Base-by-base conservation (phyloP, 306 rosid species). In the Hippophae gyantsensis region DNA sequence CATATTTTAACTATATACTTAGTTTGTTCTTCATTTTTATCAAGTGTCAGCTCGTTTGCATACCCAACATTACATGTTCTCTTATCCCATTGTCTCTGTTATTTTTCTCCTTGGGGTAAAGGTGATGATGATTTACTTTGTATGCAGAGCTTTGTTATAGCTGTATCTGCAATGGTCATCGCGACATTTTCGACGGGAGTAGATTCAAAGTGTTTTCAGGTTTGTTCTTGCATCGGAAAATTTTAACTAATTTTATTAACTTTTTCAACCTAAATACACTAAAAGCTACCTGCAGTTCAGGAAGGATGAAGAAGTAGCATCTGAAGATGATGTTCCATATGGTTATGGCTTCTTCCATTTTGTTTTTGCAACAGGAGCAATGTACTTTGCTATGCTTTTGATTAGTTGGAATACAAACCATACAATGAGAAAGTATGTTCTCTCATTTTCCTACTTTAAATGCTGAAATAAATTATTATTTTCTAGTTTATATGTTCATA, bases 281-380 rank as follows among this genome's bases (percentile, higher is more conserved):
- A 32, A 32, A 77, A 54, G 13, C 26, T 60, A 56, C 38, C 66
- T 77, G 76, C 89, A 88, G 97, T 64, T 80, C 74, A 82, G 75
- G 84, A 86, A 82, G 65, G 75, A 74, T 32, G 38, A 32, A 32
- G 38, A 78, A 52, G 69, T 69, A 0, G 82, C 63, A 27, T 72
- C 73, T 18, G 95, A 80, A 72, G 95, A 88, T 70, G 96, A 82
- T 69, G 90, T 84, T 56, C 99, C 97, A 26, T 93, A 93, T 53
- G 99, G 99, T 64, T 93, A 93, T 68, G 99, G 99, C 23, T 93
- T 93, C 84, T 93, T 93, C 73, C 99, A 93, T 68, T 78, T 93
- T 52, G 99, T 93, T 60, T 93, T 93, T 45, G 95, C 99, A 47
- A 86, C 95, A 0, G 99, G 99, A 58, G 97, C 99, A 46, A 93